These are phyloP conservation scores for Pulveroboletus sp. DNA, from an alignment of 768 basidiomycete species.

Conservation along the genomic window DNA sequence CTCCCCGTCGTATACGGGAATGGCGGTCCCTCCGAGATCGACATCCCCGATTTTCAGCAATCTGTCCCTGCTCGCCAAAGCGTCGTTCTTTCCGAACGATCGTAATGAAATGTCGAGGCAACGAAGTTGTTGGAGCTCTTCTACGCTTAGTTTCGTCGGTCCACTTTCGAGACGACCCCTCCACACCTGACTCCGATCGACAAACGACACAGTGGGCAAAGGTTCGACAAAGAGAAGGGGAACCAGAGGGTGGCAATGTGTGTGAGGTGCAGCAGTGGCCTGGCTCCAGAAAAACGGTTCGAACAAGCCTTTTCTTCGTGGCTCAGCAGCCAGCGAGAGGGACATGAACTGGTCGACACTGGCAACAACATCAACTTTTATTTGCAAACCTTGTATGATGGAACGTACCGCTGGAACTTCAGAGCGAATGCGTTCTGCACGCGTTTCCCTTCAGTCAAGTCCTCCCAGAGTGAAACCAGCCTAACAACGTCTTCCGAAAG, in stretches of 20 bases:
- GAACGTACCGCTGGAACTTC: conserved; percentile 62
- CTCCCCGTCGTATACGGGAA: conserved; percentile 73
- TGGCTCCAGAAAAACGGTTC: conserved; percentile 75
- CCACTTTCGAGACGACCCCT: conserved; percentile 69
- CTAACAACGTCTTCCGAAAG: conserved; percentile 43
- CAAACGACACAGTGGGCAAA: conserved; percentile 59
- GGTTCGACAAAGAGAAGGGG: conserved; percentile 77
- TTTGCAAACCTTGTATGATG: not conserved
- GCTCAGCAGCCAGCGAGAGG: conserved; percentile 70
- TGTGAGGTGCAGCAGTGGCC: conserved; percentile 32
- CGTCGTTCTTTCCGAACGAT: conserved; percentile 16
- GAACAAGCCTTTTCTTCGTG: conserved; percentile 67
- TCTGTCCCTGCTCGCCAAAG: conserved; percentile 22
- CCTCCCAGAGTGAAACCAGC: conserved; percentile 57
- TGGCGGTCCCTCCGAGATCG: conserved; percentile 61
- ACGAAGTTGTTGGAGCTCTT: conserved; percentile 59
- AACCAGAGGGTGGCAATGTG: conserved; percentile 45
- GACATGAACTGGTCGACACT: conserved; percentile 79
- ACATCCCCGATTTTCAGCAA: conserved; percentile 37
- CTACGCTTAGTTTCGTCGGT: conserved; percentile 40
- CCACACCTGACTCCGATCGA: conserved; percentile 62
- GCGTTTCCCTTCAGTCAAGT: conserved; percentile 38
- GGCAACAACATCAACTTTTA: conserved; percentile 1
- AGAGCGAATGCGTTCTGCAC: conserved; percentile 39
- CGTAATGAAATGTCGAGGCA: conserved; percentile 45